A percentile compares a stretch with the other conserved stretches of the same genome.
Evolutionary conservation across 139 green algal species (phyloP).

Genomic region (Zygnema cylindricum): DNA sequence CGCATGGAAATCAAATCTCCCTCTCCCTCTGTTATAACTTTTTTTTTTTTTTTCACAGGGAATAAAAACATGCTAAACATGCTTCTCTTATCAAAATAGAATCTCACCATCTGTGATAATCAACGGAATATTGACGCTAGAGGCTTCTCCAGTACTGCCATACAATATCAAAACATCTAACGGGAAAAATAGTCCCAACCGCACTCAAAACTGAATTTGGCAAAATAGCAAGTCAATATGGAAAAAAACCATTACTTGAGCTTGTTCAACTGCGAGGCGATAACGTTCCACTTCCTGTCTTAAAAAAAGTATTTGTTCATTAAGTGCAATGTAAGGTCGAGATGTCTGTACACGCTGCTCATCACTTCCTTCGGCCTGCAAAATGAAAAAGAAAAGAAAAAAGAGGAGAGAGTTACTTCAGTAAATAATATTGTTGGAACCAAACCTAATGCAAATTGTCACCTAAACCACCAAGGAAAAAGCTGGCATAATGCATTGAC

Average conservation of each 20-base stretch:
- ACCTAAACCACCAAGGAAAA: too few relatives aligned
- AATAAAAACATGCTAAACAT: slow-evolving; percentile 48
- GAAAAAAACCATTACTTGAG: slow-evolving; percentile 32
- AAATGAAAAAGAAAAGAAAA: too few relatives aligned
- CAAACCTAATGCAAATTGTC: too few relatives aligned
- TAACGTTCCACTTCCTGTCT: slow-evolving; percentile 35
- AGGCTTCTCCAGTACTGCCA: background rate
- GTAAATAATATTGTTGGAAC: too few relatives aligned
- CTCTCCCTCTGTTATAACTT: slow-evolving; percentile 23
- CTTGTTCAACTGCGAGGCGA: slow-evolving; percentile 46
- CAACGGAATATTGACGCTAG: background rate
- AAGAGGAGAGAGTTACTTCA: too few relatives aligned
- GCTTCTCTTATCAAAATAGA: slow-evolving; percentile 6
- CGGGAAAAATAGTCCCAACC: background rate
- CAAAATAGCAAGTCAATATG: background rate
- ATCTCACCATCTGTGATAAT: background rate
- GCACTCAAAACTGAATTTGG: too few relatives aligned
- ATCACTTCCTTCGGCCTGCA: slow-evolving; percentile 38
- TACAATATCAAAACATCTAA: background rate
- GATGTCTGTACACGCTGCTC: slow-evolving; percentile 49
- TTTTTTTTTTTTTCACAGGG: too few relatives aligned
- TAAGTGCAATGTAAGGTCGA: slow-evolving; percentile 40
- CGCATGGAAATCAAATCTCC: slow-evolving; percentile 28
- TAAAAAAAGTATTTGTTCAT: slow-evolving; percentile 26
- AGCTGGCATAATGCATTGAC: too few relatives aligned